Conservation (phyloP, 306 rosid species). For the Lathyrus tuberosus region DNA sequence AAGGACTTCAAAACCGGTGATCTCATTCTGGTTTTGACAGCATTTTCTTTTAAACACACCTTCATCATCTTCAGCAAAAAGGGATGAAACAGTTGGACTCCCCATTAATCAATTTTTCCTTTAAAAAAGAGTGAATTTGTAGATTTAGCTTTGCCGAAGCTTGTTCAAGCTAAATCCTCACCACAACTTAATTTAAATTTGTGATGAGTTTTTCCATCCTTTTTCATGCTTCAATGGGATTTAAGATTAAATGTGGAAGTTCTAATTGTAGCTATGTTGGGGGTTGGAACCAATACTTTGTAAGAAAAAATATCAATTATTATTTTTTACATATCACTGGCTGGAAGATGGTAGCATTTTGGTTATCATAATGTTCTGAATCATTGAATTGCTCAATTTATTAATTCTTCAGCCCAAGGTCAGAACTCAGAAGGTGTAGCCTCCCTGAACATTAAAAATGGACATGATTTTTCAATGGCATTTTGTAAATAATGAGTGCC, state of each 20-base stretch:
- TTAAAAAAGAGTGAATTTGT: constrained; percentile 48
- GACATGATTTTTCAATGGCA: constrained; percentile 10
- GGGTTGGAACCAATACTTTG: constrained; percentile 54
- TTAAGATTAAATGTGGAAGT: constrained; percentile 46
- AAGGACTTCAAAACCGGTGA: constrained; percentile 96
- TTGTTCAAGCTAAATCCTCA: constrained; percentile 42
- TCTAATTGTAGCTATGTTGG: constrained; percentile 50
- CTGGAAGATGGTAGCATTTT: constrained; percentile 43
- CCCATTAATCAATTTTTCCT: constrained; percentile 47
- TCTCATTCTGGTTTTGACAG: constrained; percentile 42
- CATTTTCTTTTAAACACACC: constrained; percentile 47
- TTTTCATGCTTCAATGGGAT: constrained; percentile 46
- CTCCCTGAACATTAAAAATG: constrained; percentile 34
- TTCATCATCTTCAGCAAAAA: constrained; percentile 51
- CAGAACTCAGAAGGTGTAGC: not conserved
- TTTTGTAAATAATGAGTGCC: constrained; percentile 29
- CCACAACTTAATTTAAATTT: constrained; percentile 43
- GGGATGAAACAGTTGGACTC: constrained; percentile 42
- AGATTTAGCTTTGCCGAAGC: constrained; percentile 47
- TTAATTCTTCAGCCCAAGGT: constrained; percentile 30
- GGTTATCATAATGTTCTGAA: constrained; percentile 32
- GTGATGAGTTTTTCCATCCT: constrained; percentile 39
- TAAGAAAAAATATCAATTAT: constrained; percentile 39
- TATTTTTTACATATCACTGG: constrained; percentile 38
- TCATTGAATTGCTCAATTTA: constrained; percentile 31